A percentile compares a stretch with the other conserved stretches of the same genome.
These are phyloP conservation scores for Aspergillus taichungensis DNA, from an alignment of 495 filamentous ascomycete species.

Conservation along the genomic window DNA sequence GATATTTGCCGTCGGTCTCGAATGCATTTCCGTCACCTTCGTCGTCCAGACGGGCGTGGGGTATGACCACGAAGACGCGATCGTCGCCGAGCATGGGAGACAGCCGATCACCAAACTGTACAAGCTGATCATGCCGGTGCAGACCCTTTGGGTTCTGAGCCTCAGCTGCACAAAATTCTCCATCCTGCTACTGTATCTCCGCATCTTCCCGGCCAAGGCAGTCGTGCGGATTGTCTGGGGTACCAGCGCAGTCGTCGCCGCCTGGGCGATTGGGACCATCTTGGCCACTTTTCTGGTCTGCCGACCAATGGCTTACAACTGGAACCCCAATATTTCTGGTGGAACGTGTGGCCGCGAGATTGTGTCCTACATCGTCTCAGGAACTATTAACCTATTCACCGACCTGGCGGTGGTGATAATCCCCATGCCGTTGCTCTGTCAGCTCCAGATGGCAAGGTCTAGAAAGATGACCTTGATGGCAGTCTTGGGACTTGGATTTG, in stretches of 20 bases:
- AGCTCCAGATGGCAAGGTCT: slow-evolving; percentile 9
- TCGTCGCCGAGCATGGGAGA: slow-evolving; percentile 3
- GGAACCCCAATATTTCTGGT: slow-evolving; percentile 32
- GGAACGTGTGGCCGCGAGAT: slow-evolving; percentile 40
- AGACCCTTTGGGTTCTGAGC: slow-evolving; percentile 13
- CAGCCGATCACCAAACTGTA: slow-evolving; percentile 10
- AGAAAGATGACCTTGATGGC: slow-evolving; percentile 11
- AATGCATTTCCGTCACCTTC: slow-evolving; percentile 8
- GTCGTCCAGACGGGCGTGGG: slow-evolving; percentile 10
- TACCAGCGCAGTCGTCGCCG: slow-evolving; percentile 15
- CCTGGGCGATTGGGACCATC: slow-evolving; percentile 18
- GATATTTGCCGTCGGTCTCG: slow-evolving; percentile 8
- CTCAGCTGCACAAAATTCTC: slow-evolving; percentile 23
- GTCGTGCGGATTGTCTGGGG: slow-evolving; percentile 8
- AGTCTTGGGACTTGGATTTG: slow-evolving; percentile 8
- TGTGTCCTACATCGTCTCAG: slow-evolving; percentile 14
- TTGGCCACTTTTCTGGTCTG: slow-evolving; percentile 35
- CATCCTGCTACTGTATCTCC: slow-evolving; percentile 25
- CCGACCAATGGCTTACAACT: slow-evolving; percentile 35
- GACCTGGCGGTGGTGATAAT: slow-evolving; percentile 37
- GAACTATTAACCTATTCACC: slow-evolving; percentile 32
- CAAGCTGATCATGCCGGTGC: slow-evolving; percentile 11
- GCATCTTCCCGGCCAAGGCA: slow-evolving; percentile 19
- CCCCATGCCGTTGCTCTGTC: slow-evolving; percentile 11
- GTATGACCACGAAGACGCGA: slow-evolving; percentile 3